Evolutionary conservation across 495 filamentous ascomycete species (phyloP).

Genomic region (Aspergillus mulundensis): DNA sequence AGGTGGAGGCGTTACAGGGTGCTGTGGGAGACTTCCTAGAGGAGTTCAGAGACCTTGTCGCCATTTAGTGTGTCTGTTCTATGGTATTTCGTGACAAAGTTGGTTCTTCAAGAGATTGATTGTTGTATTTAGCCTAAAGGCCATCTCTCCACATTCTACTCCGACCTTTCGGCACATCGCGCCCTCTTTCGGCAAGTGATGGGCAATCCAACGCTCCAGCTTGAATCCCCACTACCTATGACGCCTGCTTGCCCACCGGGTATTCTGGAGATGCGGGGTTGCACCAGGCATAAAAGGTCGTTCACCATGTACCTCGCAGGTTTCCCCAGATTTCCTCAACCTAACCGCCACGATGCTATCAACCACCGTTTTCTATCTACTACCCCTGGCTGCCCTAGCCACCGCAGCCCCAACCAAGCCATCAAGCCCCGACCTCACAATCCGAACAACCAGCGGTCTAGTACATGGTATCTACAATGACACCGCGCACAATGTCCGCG

Average conservation of each 20-base stretch:
- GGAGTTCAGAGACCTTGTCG: background rate
- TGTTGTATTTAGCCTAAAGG: background rate
- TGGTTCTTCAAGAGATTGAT: background rate
- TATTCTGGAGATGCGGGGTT: background rate
- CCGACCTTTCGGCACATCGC: background rate
- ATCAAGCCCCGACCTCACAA: constrained; percentile 2
- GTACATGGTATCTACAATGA: constrained; percentile 34
- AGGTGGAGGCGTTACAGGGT: constrained; percentile 34
- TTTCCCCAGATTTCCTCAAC: background rate
- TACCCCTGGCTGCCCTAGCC: background rate
- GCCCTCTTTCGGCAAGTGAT: background rate
- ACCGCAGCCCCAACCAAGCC: no score
- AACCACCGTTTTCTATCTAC: background rate
- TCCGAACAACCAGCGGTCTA: constrained; percentile 32
- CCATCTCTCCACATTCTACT: background rate
- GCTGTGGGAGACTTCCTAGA: constrained; percentile 5
- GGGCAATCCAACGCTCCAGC: background rate
- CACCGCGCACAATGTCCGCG: constrained; percentile 24
- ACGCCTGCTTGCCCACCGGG: background rate
- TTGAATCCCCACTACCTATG: background rate
- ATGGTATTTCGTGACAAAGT: no score
- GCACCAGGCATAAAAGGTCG: background rate
- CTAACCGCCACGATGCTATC: no score
- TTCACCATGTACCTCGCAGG: no score
- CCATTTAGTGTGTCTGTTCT: background rate